These are phyloP conservation scores for Alopecurus myosuroides DNA, from an alignment of 176 grass and related monocot species.

Conservation along the genomic window DNA sequence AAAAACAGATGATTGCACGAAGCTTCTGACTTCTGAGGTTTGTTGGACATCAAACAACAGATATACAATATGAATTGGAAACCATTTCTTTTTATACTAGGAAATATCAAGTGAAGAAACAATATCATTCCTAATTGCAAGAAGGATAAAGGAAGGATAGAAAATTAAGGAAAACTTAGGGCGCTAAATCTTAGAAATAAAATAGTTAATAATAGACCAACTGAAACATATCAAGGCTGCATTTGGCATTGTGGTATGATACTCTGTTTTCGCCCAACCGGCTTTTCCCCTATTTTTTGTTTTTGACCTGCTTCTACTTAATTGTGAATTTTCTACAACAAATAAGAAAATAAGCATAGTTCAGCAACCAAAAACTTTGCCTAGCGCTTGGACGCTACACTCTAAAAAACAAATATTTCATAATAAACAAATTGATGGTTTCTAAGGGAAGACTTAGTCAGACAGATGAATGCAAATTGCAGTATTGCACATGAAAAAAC, in stretches of 20 bases:
- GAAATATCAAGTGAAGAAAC: background rate
- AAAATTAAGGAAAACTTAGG: background rate
- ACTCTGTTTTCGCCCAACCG: background rate
- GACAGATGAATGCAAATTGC: background rate
- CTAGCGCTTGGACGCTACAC: background rate
- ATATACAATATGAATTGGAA: background rate
- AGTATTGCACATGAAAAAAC: background rate
- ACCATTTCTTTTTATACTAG: background rate
- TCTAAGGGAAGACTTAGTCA: background rate
- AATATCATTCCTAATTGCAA: background rate
- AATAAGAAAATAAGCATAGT: background rate
- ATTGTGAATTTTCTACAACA: background rate
- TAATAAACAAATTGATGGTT: background rate
- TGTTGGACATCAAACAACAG: background rate
- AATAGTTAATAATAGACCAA: background rate
- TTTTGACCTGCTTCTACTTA: background rate
- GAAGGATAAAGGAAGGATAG: background rate
- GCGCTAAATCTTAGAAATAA: background rate
- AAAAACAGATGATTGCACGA: background rate
- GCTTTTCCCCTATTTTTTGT: background rate
- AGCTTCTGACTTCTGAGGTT: background rate
- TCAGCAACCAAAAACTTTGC: background rate
- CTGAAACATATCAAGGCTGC: background rate
- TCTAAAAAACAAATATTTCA: background rate
- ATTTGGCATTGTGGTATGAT: background rate